A percentile compares a stretch with the other conserved stretches of the same genome.
phyloP scores from a whole-genome alignment of 306 rosid genomes.

The Delonix regia region DNA sequence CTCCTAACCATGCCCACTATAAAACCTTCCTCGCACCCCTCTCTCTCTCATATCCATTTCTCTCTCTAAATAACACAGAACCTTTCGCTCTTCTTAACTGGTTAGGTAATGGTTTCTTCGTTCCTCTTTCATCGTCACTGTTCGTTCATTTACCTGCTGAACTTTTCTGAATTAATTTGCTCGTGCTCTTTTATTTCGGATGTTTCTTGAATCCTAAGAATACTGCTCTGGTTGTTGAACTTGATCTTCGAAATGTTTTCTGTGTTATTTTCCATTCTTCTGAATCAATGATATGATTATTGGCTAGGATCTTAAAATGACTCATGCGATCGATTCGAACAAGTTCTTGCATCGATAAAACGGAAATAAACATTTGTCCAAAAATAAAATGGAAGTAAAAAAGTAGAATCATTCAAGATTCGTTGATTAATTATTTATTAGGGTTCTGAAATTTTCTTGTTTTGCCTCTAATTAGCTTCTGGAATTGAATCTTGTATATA shows the following conservation, averaged over 20 bases:
- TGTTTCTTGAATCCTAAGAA: not conserved
- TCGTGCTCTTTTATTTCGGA: not conserved
- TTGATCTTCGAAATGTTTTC: not conserved
- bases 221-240: not conserved
- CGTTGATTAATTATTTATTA: not conserved
- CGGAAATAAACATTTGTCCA: not conserved
- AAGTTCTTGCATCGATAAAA: not conserved
- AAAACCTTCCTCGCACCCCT: conserved; percentile 5
- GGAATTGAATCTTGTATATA: not conserved
- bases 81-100: not conserved
- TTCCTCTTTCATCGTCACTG: not conserved
- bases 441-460: not conserved
- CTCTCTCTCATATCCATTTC: conserved; percentile 35
- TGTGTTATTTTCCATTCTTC: not conserved
- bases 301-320: not conserved
- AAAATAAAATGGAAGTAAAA: not conserved
- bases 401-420: not conserved
- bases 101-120: conserved; percentile 32
- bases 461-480: not conserved
- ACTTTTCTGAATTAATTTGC: not conserved
- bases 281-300: not conserved
- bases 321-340: not conserved
- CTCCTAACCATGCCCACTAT: conserved; percentile 27
- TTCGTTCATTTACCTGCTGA: not conserved
- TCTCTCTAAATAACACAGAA: conserved; percentile 30